Evolutionary conservation across 306 rosid species (phyloP).

Genomic region (Lathyrus oleraceus): DNA sequence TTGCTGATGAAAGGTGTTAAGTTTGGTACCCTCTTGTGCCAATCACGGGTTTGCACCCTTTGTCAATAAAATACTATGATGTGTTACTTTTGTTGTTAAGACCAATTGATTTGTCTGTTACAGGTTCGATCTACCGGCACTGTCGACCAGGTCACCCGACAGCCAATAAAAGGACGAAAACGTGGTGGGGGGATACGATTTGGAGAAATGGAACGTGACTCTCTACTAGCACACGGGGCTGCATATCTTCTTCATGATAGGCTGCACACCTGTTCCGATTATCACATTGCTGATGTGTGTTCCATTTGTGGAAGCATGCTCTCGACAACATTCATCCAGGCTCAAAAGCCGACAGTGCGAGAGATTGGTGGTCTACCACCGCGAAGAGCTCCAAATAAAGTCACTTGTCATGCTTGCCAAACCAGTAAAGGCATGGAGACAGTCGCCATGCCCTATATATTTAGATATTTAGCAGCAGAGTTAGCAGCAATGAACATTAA

Average conservation of each 20-base stretch:
- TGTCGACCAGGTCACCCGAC: conserved; percentile 74
- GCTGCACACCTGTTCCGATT: conserved; percentile 88
- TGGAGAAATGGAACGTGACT: conserved; percentile 98
- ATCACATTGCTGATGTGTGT: conserved; percentile 91
- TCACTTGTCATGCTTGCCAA: conserved; percentile 68
- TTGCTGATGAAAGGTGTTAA: neutral
- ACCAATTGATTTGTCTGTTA: conserved; percentile 12
- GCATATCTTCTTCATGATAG: conserved; percentile 89
- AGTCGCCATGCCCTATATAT: conserved; percentile 92
- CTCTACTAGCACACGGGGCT: conserved; percentile 97
- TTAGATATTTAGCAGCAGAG: conserved; percentile 90
- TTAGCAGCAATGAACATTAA: conserved; percentile 93
- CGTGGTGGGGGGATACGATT: conserved; percentile 96
- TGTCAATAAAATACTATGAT: neutral
- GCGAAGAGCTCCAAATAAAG: conserved; percentile 57
- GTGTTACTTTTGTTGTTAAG: conserved; percentile 5
- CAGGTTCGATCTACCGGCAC: conserved; percentile 96
- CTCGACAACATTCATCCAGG: conserved; percentile 56
- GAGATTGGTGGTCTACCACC: conserved; percentile 72
- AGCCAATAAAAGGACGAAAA: conserved; percentile 90
- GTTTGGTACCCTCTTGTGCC: neutral
- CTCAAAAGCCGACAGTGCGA: conserved; percentile 47
- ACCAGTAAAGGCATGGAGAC: conserved; percentile 89
- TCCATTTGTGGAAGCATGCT: conserved; percentile 85
- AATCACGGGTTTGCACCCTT: neutral